A percentile compares a stretch with the other conserved stretches of the same genome.
phyloP scores from a whole-genome alignment of 176 grass and related monocot species.

The sorghum (Sorghum bicolor) region Sorghum_bicolor_NCBIv3 NC_012870.2:73213001-73213500 shows the following conservation, averaged over 20 bases:
- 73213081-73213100: slow-evolving; percentile 6
- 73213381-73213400: background rate
- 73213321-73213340: background rate
- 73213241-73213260: background rate
- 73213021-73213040: background rate
- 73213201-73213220: slow-evolving; percentile 6
- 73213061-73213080: background rate
- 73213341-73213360: slow-evolving; percentile 39
- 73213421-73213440: slow-evolving; percentile 28
- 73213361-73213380: slow-evolving; percentile 36
- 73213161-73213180: background rate
- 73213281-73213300: slow-evolving; percentile 1
- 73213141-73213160: background rate
- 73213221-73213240: background rate
- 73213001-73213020: background rate
- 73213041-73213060: background rate
- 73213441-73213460: slow-evolving; percentile 12
- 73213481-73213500: too few relatives aligned
- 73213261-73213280: background rate
- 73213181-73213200: slow-evolving; percentile 15
- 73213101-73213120: background rate
- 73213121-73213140: background rate
- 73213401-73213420: slow-evolving; percentile 21
- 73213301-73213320: slow-evolving; percentile 15
- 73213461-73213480: too few relatives aligned